Evolutionary conservation across 306 rosid species (phyloP).

Genomic region (Inga oerstediana): DNA sequence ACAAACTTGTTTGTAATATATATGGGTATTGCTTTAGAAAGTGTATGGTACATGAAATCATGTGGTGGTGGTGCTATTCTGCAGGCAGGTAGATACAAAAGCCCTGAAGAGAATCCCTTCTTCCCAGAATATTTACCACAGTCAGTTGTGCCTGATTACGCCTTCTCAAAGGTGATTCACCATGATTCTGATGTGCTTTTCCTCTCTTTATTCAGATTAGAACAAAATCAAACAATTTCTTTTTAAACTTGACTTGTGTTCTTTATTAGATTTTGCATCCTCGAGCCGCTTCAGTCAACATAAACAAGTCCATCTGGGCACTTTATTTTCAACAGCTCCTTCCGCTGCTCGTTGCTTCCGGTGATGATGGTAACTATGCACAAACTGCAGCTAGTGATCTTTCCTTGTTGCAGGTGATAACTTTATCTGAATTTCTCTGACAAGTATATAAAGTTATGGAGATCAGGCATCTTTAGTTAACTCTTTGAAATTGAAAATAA

Average conservation of each 20-base stretch:
- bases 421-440: background rate
- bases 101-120: slow-evolving; percentile 83
- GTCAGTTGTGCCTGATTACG: slow-evolving; percentile 58
- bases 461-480: background rate
- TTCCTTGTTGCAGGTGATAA: slow-evolving; percentile 69
- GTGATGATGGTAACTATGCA: slow-evolving; percentile 90
- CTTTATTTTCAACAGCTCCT: slow-evolving; percentile 64
- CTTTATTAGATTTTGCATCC: slow-evolving; percentile 69
- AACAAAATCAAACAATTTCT: background rate
- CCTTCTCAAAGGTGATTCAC: slow-evolving; percentile 56
- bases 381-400: slow-evolving; percentile 89
- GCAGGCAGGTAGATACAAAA: slow-evolving; percentile 83
- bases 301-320: slow-evolving; percentile 75
- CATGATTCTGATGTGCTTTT: background rate
- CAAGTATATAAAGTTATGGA: slow-evolving; percentile 3
- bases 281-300: slow-evolving; percentile 63
- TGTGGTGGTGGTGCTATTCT: slow-evolving; percentile 10
- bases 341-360: slow-evolving; percentile 59
- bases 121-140: slow-evolving; percentile 58
- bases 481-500: background rate
- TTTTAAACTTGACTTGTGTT: slow-evolving; percentile 14
- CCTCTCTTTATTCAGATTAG: background rate
- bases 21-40: slow-evolving; percentile 10
- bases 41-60: background rate
- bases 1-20: background rate